Percentiles rank a stretch among this genome's conserved stretches.
These are phyloP conservation scores for Hypoxylon intermedium DNA, from an alignment of 495 filamentous ascomycete genomes.

Conservation along the genomic window DNA sequence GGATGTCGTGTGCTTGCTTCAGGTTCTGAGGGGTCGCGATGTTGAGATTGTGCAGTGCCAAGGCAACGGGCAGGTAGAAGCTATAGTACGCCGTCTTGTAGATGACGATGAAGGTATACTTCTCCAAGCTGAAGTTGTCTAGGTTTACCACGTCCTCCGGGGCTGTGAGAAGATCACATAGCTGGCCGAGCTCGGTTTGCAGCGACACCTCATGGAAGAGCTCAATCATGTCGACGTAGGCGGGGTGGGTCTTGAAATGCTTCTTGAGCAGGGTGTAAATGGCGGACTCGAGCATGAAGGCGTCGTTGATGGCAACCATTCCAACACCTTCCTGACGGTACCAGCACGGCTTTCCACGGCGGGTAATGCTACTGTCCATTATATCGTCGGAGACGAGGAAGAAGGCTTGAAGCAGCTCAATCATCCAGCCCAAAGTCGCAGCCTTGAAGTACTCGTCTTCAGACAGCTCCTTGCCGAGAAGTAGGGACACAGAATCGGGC, in stretches of 20 bases:
- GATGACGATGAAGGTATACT: slow-evolving; percentile 97
- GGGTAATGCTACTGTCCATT: slow-evolving; percentile 94
- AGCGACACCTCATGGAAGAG: slow-evolving; percentile 93
- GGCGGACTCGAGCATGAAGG: slow-evolving; percentile 89
- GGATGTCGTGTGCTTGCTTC: slow-evolving; percentile 82
- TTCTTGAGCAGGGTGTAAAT: slow-evolving; percentile 94
- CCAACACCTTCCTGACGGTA: slow-evolving; percentile 86
- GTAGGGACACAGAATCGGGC: slow-evolving; percentile 82
- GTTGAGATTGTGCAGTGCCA: slow-evolving; percentile 81
- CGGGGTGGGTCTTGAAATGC: slow-evolving; percentile 82
- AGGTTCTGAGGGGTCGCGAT: slow-evolving; percentile 85
- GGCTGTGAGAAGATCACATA: slow-evolving; percentile 92
- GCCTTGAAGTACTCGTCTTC: slow-evolving; percentile 83
- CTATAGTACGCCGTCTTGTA: slow-evolving; percentile 99
- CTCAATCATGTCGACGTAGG: slow-evolving; percentile 89
- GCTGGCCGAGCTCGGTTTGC: slow-evolving; percentile 93
- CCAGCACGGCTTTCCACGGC: slow-evolving; percentile 94
- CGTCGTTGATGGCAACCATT: slow-evolving; percentile 96
- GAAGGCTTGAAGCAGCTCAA: slow-evolving; percentile 96
- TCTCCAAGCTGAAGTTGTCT: slow-evolving; percentile 89
- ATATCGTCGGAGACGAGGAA: slow-evolving; percentile 99
- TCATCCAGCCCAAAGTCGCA: slow-evolving; percentile 91
- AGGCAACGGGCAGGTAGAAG: slow-evolving; percentile 97
- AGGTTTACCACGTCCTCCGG: slow-evolving; percentile 92
- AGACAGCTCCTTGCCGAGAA: slow-evolving; percentile 73